phyloP scores from a whole-genome alignment of 2,329 filamentous ascomycete species.

The Stachybotrys chlorohalonatus region DNA sequence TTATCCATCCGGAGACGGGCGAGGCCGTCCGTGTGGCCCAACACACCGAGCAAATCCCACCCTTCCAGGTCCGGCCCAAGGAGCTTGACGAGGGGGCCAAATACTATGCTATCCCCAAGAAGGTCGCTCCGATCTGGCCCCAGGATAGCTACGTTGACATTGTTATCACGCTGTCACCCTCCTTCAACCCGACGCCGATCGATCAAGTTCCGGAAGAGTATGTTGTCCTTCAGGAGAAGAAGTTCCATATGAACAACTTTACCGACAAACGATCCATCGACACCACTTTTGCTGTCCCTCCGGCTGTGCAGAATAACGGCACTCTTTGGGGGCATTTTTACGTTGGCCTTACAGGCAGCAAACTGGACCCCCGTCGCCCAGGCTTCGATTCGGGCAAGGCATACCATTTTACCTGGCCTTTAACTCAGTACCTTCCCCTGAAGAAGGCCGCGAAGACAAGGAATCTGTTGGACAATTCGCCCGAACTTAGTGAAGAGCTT shows the following conservation, averaged over 20 bases:
- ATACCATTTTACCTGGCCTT: conserved; percentile 72
- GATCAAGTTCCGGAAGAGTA: conserved; percentile 55
- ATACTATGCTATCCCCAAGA: conserved; percentile 57
- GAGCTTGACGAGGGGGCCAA: conserved; percentile 50
- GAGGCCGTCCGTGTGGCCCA: conserved; percentile 42
- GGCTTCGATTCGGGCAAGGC: conserved; percentile 68
- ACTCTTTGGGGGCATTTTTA: conserved; percentile 95
- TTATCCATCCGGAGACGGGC: conserved; percentile 39
- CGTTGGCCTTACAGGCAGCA: conserved; percentile 65
- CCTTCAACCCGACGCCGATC: conserved; percentile 59
- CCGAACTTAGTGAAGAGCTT: conserved; percentile 32
- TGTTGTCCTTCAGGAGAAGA: conserved; percentile 70
- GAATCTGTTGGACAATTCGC: conserved; percentile 61
- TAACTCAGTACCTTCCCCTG: conserved; percentile 85
- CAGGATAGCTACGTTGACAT: conserved; percentile 72
- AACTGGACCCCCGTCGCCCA: conserved; percentile 64
- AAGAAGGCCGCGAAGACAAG: conserved; percentile 85
- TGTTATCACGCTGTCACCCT: conserved; percentile 72
- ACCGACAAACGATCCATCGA: conserved; percentile 71
- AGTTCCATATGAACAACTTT: conserved; percentile 70
- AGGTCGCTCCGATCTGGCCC: conserved; percentile 82
- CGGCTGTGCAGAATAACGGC: conserved; percentile 77
- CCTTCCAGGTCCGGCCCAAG: conserved; percentile 56
- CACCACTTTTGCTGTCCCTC: conserved; percentile 68
- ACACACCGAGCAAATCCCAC: conserved; percentile 49